Evolutionary conservation across 768 basidiomycete species (phyloP).

Genomic region (Clitopilus hobsonii): DNA sequence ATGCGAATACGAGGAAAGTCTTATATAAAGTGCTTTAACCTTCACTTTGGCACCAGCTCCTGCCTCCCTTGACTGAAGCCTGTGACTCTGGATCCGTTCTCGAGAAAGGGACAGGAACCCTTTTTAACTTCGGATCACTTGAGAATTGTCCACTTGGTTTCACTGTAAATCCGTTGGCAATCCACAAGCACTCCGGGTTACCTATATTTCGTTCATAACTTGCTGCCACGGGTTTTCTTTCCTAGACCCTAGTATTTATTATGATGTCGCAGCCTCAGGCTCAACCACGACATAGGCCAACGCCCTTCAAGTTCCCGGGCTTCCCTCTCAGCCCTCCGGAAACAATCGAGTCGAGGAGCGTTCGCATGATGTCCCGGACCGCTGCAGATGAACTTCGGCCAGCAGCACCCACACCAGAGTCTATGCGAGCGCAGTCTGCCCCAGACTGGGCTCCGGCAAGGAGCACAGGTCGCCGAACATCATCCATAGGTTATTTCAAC

Average conservation of each 20-base stretch:
- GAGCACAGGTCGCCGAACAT: conserved; percentile 36
- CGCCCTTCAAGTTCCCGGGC: conserved; percentile 40
- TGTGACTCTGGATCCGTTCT: background rate
- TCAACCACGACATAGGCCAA: conserved; percentile 39
- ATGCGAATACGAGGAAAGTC: background rate
- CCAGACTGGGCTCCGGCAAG: conserved; percentile 23
- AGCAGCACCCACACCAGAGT: conserved; percentile 4
- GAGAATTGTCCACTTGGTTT: background rate
- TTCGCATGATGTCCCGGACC: background rate
- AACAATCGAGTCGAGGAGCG: conserved; percentile 15
- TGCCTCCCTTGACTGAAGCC: background rate
- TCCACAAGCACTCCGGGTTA: background rate
- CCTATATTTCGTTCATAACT: background rate
- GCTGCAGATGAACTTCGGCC: conserved; percentile 12
- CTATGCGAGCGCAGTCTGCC: conserved; percentile 9
- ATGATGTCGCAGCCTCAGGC: conserved; percentile 11
- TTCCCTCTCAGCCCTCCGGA: conserved; percentile 38
- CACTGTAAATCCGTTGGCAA: background rate
- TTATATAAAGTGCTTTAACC: background rate
- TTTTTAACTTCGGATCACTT: background rate
- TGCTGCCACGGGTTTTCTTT: background rate
- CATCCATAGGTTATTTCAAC: conserved; percentile 53
- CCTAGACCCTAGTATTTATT: background rate
- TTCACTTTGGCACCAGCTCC: background rate
- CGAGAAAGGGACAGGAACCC: background rate